Evolutionary conservation across 2,329 filamentous ascomycete genomes (phyloP), one percentile per base, ranked within the genome.

Genomic region (Remersonia thermophila): DNA sequence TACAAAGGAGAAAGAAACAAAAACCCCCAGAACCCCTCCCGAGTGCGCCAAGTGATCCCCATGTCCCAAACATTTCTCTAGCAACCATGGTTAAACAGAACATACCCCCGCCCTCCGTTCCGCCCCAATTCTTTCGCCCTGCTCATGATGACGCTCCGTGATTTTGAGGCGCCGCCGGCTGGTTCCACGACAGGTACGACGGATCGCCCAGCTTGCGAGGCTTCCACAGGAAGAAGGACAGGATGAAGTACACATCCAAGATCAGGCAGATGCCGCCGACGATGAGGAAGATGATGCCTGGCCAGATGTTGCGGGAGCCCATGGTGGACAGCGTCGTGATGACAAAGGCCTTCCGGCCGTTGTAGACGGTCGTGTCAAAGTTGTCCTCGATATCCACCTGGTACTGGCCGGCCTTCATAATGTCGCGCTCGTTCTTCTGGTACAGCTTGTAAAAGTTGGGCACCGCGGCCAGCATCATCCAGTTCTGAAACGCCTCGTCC

Each of bases 171-270:
- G 60, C 54, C 2, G 69, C 67, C 1, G 61, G 63, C 40, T 75
- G 74, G 57, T 96, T 95, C 91, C 91, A 98, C 16, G 84, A 91
- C 33, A 98, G 71, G 57, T 98, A 96, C 7, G 86, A 95, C 60
- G 96, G 91, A 58, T 98, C 91, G 43, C 91, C 91, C 29, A 98
- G 73, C 81, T 96, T 98, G 53, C 91, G 89, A 47, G 91, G 91
- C 56, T 83, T 87, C 48, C 48, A 51, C 59, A 98, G 77, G 45
- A 96, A 69, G 62, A 96, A 87, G 1, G 85, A 87, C 42, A 85
- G 71, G 25, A 89, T 87, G 62, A 98, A 98, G 37, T 96, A 56
- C 17, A 76, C 75, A 34, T 91, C 91, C 7, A 98, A 73, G 18
- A 95, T 56, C 49, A 98, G 80, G 63, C 91, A 98, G 40, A 96